Base-by-base conservation (phyloP, 441 rosid species). In the Heliophila coronopifolia region DNA sequence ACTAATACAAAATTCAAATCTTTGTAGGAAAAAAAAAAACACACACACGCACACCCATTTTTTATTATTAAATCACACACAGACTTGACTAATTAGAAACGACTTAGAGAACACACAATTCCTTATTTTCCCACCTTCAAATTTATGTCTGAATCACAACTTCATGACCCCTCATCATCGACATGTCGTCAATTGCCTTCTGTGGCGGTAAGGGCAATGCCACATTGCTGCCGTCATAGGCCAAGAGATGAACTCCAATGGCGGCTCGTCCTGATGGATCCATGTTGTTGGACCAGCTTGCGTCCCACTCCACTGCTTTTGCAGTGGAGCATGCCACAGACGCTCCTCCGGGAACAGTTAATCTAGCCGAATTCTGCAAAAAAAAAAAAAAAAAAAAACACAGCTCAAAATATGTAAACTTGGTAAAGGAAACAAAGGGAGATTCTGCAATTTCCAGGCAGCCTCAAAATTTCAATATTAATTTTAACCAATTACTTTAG, bases 231-330 rank as follows among this genome's bases (percentile, higher is more conserved):
- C 49, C 60, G 0, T 74, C 76, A 24, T 86, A 89, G 20, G 80
- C 84, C 9, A 84, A 79, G 42, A 79, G 71, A 57, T 85, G 97
- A 31, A 89, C 93, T 39, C 95, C 97, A 4, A 76, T 47, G 9
- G 93, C 97, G 10, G 95, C 97, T 69, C 95, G 55, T 37, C 95
- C 95, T 0, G 95, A 89, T 20, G 97, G 95, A 31, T 89, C 97
- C 9, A 85, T 85, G 56, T 89, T 86, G 18, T 68, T 72, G 6
- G 85, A 74, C 95, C 97, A 85, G 2, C 76, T 50, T 13, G 77
- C 80, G 18, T 83, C 93, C 93, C 97, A 89, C 48, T 83, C 93
- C 0, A 83, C 65, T 19, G 97, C 95, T 49, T 77, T 85, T 0
- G 92, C 90, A 0, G 97, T 81, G 74, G 95, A 85, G 70, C 93